Evolutionary conservation across 176 grass and related monocot species (phyloP).

Genomic region (Musa itinerans): DNA sequence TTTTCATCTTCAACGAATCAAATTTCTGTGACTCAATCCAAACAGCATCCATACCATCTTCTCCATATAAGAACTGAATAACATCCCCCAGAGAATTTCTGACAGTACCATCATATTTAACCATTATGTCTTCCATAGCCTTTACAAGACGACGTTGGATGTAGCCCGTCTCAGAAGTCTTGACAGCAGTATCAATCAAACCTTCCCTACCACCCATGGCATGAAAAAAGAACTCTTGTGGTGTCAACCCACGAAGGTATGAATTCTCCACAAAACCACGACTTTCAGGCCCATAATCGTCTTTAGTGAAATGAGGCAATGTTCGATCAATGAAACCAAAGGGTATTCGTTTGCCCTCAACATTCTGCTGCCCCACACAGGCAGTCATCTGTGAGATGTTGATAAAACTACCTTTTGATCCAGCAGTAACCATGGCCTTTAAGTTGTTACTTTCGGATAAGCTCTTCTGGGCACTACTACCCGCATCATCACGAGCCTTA

Average conservation of each 20-base stretch:
- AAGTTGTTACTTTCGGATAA: constrained; percentile 99
- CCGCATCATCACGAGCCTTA: constrained; percentile 98
- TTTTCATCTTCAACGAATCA: constrained; percentile 95
- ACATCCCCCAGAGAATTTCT: constrained; percentile 95
- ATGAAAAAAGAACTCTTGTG: constrained; percentile 91
- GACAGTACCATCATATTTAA: constrained; percentile 95
- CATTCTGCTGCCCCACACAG: constrained; percentile 97
- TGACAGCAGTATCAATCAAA: constrained; percentile 86
- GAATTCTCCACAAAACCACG: constrained; percentile 99
- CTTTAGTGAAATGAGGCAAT: constrained; percentile 87
- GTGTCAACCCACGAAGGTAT: constrained; percentile 89
- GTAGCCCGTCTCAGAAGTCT: constrained; percentile 85
- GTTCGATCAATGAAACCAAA: constrained; percentile 85
- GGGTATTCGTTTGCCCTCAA: constrained; percentile 98
- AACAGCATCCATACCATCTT: constrained; percentile 99
- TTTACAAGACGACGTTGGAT: constrained; percentile 91
- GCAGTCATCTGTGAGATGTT: constrained; percentile 99
- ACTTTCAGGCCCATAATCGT: constrained; percentile 88
- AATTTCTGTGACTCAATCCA: constrained; percentile 93
- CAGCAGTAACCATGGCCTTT: constrained; percentile 97
- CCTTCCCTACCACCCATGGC: constrained; percentile 86
- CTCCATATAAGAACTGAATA: constrained; percentile 96
- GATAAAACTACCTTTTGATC: constrained; percentile 93
- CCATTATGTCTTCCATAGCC: constrained; percentile 99
- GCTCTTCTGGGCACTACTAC: constrained; percentile 90